Evolutionary conservation across 768 basidiomycete species (phyloP), one percentile per base, ranked within the genome.

Genomic region (Galerina sulciceps): DNA sequence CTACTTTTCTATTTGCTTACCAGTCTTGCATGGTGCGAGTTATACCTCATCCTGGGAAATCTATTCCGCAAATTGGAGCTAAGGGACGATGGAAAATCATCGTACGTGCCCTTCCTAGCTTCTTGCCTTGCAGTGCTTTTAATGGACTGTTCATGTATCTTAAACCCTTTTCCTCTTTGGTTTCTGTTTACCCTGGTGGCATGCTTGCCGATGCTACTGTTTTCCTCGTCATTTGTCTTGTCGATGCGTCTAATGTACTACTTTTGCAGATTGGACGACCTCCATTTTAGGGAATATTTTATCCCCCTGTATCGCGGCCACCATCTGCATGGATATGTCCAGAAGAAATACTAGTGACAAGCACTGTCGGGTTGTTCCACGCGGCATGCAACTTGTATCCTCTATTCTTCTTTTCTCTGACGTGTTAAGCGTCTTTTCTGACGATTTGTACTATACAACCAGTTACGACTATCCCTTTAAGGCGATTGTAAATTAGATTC

Each of bases 11-110:
- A 15, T 58, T 20, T 46, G 11, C 13, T 55, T 61, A 8, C 26
- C 26, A 73, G 72, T 57, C 66, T 76, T 34, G 74, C 69, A 4
- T 76, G 72, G 67, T 70, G 69, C 31, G 69, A 76, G 63, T 53
- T 75, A 9, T 70, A 72, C 48, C 61, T 73, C 38, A 66, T 63
- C 26, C 59, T 76, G 54, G 74, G 69, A 20, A 70, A 75, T 53
- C 13, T 77, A 9, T 74, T 76, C 60, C 67, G 72, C 18, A 73
- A 67, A 53, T 65, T 73, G 17, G 67, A 74, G 31, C 47, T 75
- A 46, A 48, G 57, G 36, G 48, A 60, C 15, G 62, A 62, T 37
- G 60, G 55, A 14, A 53, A 61, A 22, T 53, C 63, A 20, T 57
- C 60, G 58, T 62, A 44, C 34, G 46, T 49, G 14, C 26, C 18